phyloP scores from a whole-genome alignment of 768 basidiomycete genomes.

The Lactarius tabidus region DNA sequence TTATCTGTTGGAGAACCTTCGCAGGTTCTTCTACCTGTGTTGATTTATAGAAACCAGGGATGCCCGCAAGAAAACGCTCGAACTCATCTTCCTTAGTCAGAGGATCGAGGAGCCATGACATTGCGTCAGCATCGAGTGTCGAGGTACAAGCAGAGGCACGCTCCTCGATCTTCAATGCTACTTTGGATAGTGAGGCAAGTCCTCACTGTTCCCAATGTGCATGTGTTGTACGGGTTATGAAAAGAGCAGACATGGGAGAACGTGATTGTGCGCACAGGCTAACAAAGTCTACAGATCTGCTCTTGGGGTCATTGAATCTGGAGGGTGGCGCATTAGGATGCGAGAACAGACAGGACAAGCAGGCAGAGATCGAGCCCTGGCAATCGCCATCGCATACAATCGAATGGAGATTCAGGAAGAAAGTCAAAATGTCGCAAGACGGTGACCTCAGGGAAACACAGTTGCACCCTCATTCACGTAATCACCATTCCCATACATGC shows the following conservation, averaged over 20 bases:
- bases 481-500: no score
- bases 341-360: constrained; percentile 10
- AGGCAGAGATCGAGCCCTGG: constrained; percentile 1
- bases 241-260: constrained; percentile 12
- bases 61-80: neutral
- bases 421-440: neutral
- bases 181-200: no score
- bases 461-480: neutral
- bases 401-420: neutral
- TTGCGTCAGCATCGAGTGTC: neutral
- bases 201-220: constrained; percentile 69
- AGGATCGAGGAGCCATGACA: constrained; percentile 2
- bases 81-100: constrained; percentile 8
- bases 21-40: constrained; percentile 6
- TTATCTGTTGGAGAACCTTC: neutral
- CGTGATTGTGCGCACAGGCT: constrained; percentile 41
- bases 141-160: neutral
- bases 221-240: constrained; percentile 28
- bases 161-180: neutral
- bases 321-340: constrained; percentile 10
- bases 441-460: neutral
- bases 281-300: constrained; percentile 43
- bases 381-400: constrained; percentile 27
- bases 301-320: constrained; percentile 31
- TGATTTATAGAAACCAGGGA: constrained; percentile 7